A percentile compares a stretch with the other conserved stretches of the same genome.
phyloP scores from a whole-genome alignment of 164 flowering plant species.

The Houttuynia cordata region DNA sequence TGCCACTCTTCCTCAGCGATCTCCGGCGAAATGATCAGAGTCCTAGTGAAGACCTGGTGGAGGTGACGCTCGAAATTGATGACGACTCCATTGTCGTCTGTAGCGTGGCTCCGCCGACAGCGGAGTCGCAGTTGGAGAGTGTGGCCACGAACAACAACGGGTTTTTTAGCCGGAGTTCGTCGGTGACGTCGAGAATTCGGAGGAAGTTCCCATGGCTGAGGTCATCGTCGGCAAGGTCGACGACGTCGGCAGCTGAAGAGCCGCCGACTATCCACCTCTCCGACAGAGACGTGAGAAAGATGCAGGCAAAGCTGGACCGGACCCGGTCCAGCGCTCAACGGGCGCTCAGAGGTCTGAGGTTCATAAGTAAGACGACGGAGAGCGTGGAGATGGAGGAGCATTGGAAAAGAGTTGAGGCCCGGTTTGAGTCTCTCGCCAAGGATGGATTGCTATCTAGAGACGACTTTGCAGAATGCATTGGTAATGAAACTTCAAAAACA shows the following conservation, averaged over 20 bases:
- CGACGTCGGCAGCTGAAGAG: conserved; percentile 24
- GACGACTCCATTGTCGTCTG: conserved; percentile 37
- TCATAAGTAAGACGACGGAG: conserved; percentile 57
- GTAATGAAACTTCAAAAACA: conserved; percentile 15
- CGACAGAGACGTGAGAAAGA: conserved; percentile 47
- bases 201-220: conserved; percentile 49
- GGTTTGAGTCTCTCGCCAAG: conserved; percentile 44
- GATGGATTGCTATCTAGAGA: conserved; percentile 65
- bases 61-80: conserved; percentile 73
- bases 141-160: conserved; percentile 4
- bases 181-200: conserved; percentile 42
- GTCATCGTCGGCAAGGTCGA: conserved; percentile 31
- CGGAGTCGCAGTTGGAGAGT: neutral
- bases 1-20: conserved; percentile 67
- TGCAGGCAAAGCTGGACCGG: conserved; percentile 45
- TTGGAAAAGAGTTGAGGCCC: conserved; percentile 59
- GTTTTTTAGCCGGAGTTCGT: conserved; percentile 27
- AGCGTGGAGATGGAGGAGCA: conserved; percentile 22
- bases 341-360: conserved; percentile 70
- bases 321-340: conserved; percentile 54
- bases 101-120: conserved; percentile 41
- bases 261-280: conserved; percentile 13
- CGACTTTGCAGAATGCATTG: conserved; percentile 87
- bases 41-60: conserved; percentile 36
- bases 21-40: conserved; percentile 20